phyloP scores from a whole-genome alignment of 2,329 filamentous ascomycete genomes.

The Incumbomyces lentus region DNA sequence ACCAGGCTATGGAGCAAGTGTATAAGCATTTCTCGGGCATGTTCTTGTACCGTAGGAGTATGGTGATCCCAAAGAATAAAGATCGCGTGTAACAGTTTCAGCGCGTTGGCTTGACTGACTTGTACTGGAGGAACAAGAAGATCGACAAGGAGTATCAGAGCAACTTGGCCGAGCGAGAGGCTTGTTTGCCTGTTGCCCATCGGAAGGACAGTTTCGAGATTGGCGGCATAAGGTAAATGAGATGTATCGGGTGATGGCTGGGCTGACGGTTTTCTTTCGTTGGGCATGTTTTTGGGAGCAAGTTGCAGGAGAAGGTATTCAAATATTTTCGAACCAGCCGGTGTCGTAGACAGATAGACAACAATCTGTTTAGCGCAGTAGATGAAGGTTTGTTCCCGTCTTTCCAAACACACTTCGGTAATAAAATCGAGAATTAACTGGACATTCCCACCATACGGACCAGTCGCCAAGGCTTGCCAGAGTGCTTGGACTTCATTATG shows the following conservation, averaged over 20 bases:
- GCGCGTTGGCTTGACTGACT: constrained; percentile 66
- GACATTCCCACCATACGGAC: constrained; percentile 86
- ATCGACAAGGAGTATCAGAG: constrained; percentile 87
- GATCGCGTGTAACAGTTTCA: constrained; percentile 79
- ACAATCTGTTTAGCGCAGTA: constrained; percentile 97
- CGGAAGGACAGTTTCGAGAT: constrained; percentile 67
- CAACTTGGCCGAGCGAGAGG: constrained; percentile 84
- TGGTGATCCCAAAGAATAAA: constrained; percentile 97
- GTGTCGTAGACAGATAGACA: constrained; percentile 83
- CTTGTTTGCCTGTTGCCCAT: constrained; percentile 83
- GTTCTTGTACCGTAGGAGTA: constrained; percentile 85
- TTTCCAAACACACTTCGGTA: constrained; percentile 83
- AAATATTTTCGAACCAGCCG: constrained; percentile 77
- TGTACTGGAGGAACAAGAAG: constrained; percentile 88
- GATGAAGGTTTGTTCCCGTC: constrained; percentile 94
- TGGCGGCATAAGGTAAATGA: constrained; percentile 78
- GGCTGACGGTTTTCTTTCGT: constrained; percentile 66
- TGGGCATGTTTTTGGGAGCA: constrained; percentile 92
- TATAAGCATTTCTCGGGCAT: constrained; percentile 93
- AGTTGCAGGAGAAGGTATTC: constrained; percentile 90
- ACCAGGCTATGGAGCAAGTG: constrained; percentile 95
- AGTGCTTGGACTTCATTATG: constrained; percentile 96
- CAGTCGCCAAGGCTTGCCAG: constrained; percentile 92
- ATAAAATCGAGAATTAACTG: constrained; percentile 93
- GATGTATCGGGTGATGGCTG: constrained; percentile 51